Conservation (phyloP, 2,329 filamentous ascomycete species). For the Aureobasidium sp. region DNA sequence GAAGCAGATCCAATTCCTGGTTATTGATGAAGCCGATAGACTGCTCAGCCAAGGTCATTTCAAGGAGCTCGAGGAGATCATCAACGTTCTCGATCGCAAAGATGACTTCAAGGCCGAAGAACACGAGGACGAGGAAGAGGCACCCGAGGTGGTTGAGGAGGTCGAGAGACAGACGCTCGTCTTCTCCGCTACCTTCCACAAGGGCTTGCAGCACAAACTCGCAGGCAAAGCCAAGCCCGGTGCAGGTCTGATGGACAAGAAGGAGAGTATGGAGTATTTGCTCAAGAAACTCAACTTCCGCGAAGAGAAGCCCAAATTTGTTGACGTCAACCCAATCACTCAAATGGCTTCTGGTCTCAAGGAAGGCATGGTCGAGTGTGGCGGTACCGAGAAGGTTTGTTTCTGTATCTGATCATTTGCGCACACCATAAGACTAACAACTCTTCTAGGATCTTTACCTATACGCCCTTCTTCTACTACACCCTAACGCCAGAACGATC, state of each 20-base stretch:
- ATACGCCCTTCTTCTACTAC: slow-evolving; percentile 77
- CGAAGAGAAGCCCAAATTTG: slow-evolving; percentile 75
- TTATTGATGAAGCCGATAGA: slow-evolving; percentile 90
- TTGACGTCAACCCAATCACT: slow-evolving; percentile 82
- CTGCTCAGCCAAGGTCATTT: slow-evolving; percentile 89
- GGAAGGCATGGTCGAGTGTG: slow-evolving; percentile 88
- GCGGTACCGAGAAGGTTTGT: slow-evolving; percentile 78
- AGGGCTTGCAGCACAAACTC: slow-evolving; percentile 83
- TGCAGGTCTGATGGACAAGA: slow-evolving; percentile 59
- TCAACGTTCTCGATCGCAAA: slow-evolving; percentile 66
- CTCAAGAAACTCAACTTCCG: slow-evolving; percentile 84
- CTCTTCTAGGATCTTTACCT: slow-evolving; percentile 71
- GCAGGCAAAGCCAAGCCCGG: slow-evolving; percentile 63
- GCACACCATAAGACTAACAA: slow-evolving; percentile 18
- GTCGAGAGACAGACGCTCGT: slow-evolving; percentile 70
- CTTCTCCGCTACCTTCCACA: slow-evolving; percentile 94
- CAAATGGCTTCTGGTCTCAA: slow-evolving; percentile 83
- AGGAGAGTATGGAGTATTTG: slow-evolving; percentile 86
- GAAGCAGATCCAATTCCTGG: slow-evolving; percentile 69
- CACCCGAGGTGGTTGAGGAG: slow-evolving; percentile 14
- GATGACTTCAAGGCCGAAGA: slow-evolving; percentile 42
- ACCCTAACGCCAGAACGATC: slow-evolving; percentile 72
- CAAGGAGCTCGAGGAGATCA: slow-evolving; percentile 84
- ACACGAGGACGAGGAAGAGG: slow-evolving; percentile 38
- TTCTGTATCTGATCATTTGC: background rate